phyloP scores from a whole-genome alignment of 2,329 filamentous ascomycete species.

The Microsporum audouinii region DNA sequence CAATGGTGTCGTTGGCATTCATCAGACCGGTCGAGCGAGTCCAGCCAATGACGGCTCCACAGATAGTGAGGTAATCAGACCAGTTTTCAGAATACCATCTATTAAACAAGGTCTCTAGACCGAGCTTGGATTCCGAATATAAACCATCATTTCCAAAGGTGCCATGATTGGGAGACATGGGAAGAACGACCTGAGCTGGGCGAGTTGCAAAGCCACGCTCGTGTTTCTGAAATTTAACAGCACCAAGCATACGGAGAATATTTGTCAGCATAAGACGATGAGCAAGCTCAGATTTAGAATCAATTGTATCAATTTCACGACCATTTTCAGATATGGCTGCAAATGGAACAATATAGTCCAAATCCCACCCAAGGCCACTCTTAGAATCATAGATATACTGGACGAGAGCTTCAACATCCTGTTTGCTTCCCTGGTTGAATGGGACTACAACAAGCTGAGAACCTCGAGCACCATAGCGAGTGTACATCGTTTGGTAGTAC shows the following conservation, averaged over 20 bases:
- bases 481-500: slow-evolving; percentile 99
- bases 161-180: slow-evolving; percentile 93
- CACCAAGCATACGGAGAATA: slow-evolving; percentile 77
- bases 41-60: slow-evolving; percentile 97
- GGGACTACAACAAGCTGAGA: slow-evolving; percentile 96
- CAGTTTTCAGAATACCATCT: slow-evolving; percentile 96
- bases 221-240: slow-evolving; percentile 82
- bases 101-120: slow-evolving; percentile 94
- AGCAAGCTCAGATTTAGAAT: slow-evolving; percentile 94
- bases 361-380: slow-evolving; percentile 93
- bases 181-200: slow-evolving; percentile 90
- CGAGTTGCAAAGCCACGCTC: slow-evolving; percentile 84
- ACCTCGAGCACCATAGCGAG: slow-evolving; percentile 80
- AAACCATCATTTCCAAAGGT: slow-evolving; percentile 97
- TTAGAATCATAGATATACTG: slow-evolving; percentile 96
- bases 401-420: slow-evolving; percentile 86
- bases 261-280: slow-evolving; percentile 99
- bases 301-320: slow-evolving; percentile 90
- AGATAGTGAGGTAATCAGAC: slow-evolving; percentile 95
- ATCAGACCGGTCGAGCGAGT: slow-evolving; percentile 96
- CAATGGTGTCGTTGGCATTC: slow-evolving; percentile 95
- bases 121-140: slow-evolving; percentile 96
- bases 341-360: slow-evolving; percentile 92
- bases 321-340: slow-evolving; percentile 97
- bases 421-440: slow-evolving; percentile 98